Conservation (phyloP, 345 rosid genomes). For the Camelina sativa region DNA sequence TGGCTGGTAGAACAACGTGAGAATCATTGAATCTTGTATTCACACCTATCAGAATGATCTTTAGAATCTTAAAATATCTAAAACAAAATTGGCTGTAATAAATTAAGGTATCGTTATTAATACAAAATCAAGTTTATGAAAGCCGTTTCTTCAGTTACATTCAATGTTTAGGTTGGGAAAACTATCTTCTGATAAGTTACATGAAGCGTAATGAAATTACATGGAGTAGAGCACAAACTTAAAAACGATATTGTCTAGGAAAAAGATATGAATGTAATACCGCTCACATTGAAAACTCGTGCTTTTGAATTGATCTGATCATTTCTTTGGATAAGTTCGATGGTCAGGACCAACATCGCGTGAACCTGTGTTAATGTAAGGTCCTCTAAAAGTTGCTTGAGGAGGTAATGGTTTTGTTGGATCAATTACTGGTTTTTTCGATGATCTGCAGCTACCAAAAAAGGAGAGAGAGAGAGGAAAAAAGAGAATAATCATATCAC, state of each 20-base stretch:
- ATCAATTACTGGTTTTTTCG: constrained; percentile 76
- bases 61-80: no score
- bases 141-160: no score
- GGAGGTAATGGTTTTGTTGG: constrained; percentile 86
- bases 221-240: neutral
- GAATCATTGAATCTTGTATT: no score
- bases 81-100: no score
- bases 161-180: no score
- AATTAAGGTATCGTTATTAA: no score
- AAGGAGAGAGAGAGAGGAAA: neutral
- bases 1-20: no score
- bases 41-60: no score
- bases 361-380: constrained; percentile 93
- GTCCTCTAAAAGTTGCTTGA: constrained; percentile 95
- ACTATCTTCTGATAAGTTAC: neutral
- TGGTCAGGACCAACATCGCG: constrained; percentile 92
- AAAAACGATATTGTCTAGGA: neutral
- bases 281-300: neutral
- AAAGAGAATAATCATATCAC: neutral
- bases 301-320: constrained; percentile 18
- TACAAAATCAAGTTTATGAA: no score
- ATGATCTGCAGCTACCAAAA: constrained; percentile 55
- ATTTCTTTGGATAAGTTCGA: constrained; percentile 73
- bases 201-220: neutral
- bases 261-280: neutral